Conservation (phyloP, 2,329 filamentous ascomycete species). For the Pseudogymnoascus sp. region DNA sequence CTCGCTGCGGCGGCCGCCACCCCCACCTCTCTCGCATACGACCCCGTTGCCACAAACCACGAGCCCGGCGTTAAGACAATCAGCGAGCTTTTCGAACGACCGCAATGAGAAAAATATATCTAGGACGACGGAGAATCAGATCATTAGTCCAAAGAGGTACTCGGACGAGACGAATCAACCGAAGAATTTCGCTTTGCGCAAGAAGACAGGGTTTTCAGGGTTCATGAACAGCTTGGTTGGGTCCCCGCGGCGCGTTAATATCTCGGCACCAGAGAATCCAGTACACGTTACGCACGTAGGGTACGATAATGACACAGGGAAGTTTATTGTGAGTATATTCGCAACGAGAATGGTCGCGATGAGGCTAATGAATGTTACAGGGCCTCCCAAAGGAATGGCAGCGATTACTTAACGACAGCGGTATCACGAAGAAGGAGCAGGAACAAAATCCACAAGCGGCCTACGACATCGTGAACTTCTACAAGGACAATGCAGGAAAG, state of each 20-base stretch:
- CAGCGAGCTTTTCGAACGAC: slow-evolving; percentile 53
- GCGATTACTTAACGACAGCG: slow-evolving; percentile 85
- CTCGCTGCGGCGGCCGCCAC: slow-evolving; percentile 32
- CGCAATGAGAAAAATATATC: slow-evolving; percentile 38
- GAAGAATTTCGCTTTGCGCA: slow-evolving; percentile 53
- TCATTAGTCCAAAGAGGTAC: slow-evolving; percentile 58
- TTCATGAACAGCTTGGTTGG: slow-evolving; percentile 78
- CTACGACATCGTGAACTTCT: slow-evolving; percentile 91
- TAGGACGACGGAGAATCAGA: slow-evolving; percentile 35
- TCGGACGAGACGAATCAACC: slow-evolving; percentile 67
- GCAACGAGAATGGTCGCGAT: not conserved
- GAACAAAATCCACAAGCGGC: slow-evolving; percentile 93
- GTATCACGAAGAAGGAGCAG: slow-evolving; percentile 92
- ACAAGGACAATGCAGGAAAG: slow-evolving; percentile 82
- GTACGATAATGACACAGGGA: slow-evolving; percentile 90
- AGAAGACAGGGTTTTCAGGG: slow-evolving; percentile 82
- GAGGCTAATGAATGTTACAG: slow-evolving; percentile 35
- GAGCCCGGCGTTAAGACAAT: slow-evolving; percentile 52
- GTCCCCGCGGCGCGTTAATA: slow-evolving; percentile 82
- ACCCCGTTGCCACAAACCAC: slow-evolving; percentile 45
- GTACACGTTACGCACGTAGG: slow-evolving; percentile 97
- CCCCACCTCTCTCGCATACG: slow-evolving; percentile 40
- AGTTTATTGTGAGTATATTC: slow-evolving; percentile 65
- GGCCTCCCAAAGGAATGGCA: slow-evolving; percentile 98
- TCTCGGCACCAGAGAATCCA: slow-evolving; percentile 95